Conservation (phyloP, 2,329 filamentous ascomycete species). For the Neofusicoccum umdonicola region DNA sequence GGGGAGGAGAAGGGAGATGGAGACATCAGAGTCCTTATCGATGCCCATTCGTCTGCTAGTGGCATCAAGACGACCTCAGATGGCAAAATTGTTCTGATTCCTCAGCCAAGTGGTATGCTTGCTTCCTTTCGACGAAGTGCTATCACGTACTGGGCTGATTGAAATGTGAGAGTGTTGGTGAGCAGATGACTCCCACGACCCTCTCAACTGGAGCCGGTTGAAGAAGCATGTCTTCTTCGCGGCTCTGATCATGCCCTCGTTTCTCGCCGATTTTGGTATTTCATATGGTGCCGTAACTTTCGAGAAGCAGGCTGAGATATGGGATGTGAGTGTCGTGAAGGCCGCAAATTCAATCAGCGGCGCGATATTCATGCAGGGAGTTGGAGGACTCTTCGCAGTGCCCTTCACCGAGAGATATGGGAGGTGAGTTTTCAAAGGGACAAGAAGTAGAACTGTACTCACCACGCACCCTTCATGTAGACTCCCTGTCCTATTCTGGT, state of each 20-base stretch:
- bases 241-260: slow-evolving; percentile 20
- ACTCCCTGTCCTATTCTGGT: slow-evolving; percentile 31
- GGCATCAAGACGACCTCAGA: slow-evolving; percentile 35
- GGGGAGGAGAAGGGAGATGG: neutral
- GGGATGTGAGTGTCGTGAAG: slow-evolving; percentile 28
- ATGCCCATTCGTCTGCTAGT: slow-evolving; percentile 5
- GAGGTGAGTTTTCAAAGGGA: slow-evolving; percentile 25
- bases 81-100: slow-evolving; percentile 50
- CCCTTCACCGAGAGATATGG: slow-evolving; percentile 38
- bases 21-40: neutral
- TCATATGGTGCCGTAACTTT: slow-evolving; percentile 21
- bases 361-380: slow-evolving; percentile 19
- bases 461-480: neutral
- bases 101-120: slow-evolving; percentile 47
- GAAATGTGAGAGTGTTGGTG: no score
- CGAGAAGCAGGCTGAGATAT: slow-evolving; percentile 18
- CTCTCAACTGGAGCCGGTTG: slow-evolving; percentile 31
- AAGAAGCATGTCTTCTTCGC: slow-evolving; percentile 27
- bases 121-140: neutral
- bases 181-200: slow-evolving; percentile 27
- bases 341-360: slow-evolving; percentile 40
- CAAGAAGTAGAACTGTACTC: neutral
- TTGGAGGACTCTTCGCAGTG: slow-evolving; percentile 26
- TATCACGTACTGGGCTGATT: no score
- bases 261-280: slow-evolving; percentile 23